phyloP scores from a whole-genome alignment of 352 stramenopile species.

The Phytophthora citrophthora region DNA sequence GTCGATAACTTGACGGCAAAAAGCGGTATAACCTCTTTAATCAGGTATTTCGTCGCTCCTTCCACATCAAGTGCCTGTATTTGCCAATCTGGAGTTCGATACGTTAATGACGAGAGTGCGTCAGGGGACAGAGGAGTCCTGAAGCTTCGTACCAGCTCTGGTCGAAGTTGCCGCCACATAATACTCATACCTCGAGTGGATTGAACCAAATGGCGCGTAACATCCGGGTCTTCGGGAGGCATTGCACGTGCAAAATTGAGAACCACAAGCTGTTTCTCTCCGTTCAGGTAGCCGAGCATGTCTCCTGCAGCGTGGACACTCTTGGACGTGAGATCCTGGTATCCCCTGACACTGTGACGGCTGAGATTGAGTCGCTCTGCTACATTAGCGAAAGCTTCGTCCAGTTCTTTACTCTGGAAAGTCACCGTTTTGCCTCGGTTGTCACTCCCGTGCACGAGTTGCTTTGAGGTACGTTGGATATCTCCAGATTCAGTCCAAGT shows the following conservation, averaged over 20 bases:
- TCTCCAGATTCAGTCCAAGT: slow-evolving; percentile 69
- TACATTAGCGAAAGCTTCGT: slow-evolving; percentile 65
- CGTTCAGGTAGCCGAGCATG: slow-evolving; percentile 78
- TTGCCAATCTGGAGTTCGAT: slow-evolving; percentile 89
- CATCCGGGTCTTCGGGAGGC: slow-evolving; percentile 87
- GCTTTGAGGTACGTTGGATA: slow-evolving; percentile 67
- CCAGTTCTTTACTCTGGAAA: slow-evolving; percentile 83
- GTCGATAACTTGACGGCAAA: slow-evolving; percentile 86
- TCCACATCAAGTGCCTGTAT: slow-evolving; percentile 68
- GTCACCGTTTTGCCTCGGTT: slow-evolving; percentile 85
- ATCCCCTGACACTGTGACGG: slow-evolving; percentile 83
- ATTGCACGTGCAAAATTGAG: slow-evolving; percentile 89
- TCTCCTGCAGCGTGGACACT: slow-evolving; percentile 79
- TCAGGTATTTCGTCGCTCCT: slow-evolving; percentile 72
- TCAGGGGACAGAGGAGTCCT: slow-evolving; percentile 77
- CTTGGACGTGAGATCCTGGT: slow-evolving; percentile 89
- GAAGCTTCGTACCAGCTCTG: slow-evolving; percentile 76
- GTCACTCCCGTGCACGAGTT: slow-evolving; percentile 88
- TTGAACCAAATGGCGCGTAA: slow-evolving; percentile 73
- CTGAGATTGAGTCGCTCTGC: slow-evolving; percentile 83
- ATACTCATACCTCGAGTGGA: slow-evolving; percentile 90
- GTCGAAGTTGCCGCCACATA: slow-evolving; percentile 91
- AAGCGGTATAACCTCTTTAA: slow-evolving; percentile 74
- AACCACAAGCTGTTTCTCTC: slow-evolving; percentile 64
- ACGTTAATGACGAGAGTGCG: slow-evolving; percentile 86